Base-by-base conservation (phyloP, 2,329 filamentous ascomycete species). In the Exophiala lecanii-corni region DNA sequence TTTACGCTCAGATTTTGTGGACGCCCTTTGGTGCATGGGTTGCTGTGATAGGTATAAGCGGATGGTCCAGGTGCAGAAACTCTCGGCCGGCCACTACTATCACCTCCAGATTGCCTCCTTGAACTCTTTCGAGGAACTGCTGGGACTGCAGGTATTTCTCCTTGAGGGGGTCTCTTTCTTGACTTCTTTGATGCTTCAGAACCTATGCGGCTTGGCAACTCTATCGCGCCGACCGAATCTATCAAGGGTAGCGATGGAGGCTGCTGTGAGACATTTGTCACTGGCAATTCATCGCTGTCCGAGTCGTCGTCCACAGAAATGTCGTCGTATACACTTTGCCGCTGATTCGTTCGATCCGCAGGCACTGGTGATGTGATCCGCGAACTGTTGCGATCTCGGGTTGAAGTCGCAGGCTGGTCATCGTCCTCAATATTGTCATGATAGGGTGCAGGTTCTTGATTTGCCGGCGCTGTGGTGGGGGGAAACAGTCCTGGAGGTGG, bases 111-210 rank as follows among this genome's bases (percentile, higher is more conserved):
- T 45, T 74, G 65, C 46, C 82, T 74, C 59, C 80, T 81, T 0
- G 85, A 89, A 59, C 82, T 88, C 64, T 83, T 87, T 20, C 84
- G 74, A 2, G 86, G 84, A 21, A 89, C 75, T 5, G 74, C 69
- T 0, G 51, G 69, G 53, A 65, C 59, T 38, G 39, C 56, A 30
- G 48, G 52, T 45, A 52, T 48, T 30, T 55, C 49, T 73, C 77
- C 35, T 5, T 17, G 34, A 12, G 40, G 39, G 19, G 39, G 39
- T 21, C 43, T 40, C 16, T 37, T 45, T 17, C 45, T 47, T 37
- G 54, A 55, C 48, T 51, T 40, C 55, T 40, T 49, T 50, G 51
- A 55, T 43, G 37, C 56, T 50, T 74, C 78, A 2, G 81, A 84
- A 12, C 74, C 74, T 31, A 76, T 68, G 17, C 82, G 74, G 57